phyloP scores from a whole-genome alignment of 2,329 filamentous ascomycete species.

The Orbilia javanica region DNA sequence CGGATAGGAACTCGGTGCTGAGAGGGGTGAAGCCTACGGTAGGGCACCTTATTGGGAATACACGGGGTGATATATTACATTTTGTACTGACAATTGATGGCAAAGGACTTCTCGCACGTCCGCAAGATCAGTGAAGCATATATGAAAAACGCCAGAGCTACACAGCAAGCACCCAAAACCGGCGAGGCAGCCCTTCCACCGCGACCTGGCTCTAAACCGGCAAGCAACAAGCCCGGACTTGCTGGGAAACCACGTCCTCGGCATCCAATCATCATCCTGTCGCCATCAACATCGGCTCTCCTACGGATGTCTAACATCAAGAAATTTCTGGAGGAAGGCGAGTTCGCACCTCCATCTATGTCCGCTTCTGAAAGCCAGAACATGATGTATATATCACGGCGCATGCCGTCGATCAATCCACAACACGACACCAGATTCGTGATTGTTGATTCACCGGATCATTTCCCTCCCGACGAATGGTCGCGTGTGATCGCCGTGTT shows the following conservation, averaged over 20 bases:
- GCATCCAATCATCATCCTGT: conserved; percentile 90
- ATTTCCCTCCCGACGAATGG: conserved; percentile 99
- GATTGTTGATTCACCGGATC: conserved; percentile 89
- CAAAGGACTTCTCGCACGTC: conserved; percentile 93
- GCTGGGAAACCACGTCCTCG: conserved; percentile 68
- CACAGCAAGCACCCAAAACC: conserved; percentile 63
- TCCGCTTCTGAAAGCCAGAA: conserved; percentile 72
- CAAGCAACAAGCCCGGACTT: conserved; percentile 64
- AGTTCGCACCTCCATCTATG: conserved; percentile 79
- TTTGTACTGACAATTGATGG: conserved; percentile 23
- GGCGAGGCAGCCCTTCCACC: conserved; percentile 62
- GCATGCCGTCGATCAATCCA: conserved; percentile 78
- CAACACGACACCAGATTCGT: conserved; percentile 88
- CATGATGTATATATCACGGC: conserved; percentile 86
- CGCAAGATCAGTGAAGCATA: conserved; percentile 86
- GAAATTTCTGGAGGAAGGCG: conserved; percentile 86
- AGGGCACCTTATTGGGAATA: conserved; percentile 20
- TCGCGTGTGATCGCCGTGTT: conserved; percentile 94
- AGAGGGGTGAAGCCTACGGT: conserved; percentile 90
- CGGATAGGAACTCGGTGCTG: conserved; percentile 88
- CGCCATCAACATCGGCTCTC: conserved; percentile 92
- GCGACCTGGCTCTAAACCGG: conserved; percentile 63
- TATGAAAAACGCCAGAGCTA: conserved; percentile 71
- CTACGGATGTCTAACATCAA: conserved; percentile 97
- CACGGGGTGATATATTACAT: background rate